These are phyloP conservation scores for Herpotrichia juniperi DNA, from an alignment of 2,329 filamentous ascomycete species.

Conservation along the genomic window DNA sequence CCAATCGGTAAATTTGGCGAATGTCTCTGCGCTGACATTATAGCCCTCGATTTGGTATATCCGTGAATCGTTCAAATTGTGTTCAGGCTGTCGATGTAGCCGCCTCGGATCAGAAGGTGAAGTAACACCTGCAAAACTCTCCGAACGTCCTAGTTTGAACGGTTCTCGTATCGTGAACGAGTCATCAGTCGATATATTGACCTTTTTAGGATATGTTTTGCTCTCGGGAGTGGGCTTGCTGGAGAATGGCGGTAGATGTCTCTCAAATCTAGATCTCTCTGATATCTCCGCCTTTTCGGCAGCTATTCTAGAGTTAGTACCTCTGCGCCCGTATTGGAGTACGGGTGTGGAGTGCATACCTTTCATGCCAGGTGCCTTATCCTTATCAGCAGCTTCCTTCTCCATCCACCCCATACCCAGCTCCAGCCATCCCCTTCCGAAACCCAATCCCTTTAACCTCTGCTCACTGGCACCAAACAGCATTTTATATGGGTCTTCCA, in stretches of 20 bases:
- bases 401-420: conserved; percentile 25
- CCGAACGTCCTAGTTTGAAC: conserved; percentile 18
- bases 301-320: neutral
- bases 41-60: neutral
- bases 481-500: conserved; percentile 49
- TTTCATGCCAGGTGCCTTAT: conserved; percentile 4
- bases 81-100: conserved; percentile 29
- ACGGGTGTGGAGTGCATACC: neutral
- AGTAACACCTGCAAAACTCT: conserved; percentile 22
- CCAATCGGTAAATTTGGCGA: neutral
- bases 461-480: conserved; percentile 50
- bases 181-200: conserved; percentile 12
- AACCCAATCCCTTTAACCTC: conserved; percentile 38
- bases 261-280: neutral
- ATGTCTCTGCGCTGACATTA: neutral
- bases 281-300: neutral
- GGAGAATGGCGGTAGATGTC: neutral
- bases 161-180: neutral
- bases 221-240: conserved; percentile 1
- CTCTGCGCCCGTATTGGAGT: neutral
- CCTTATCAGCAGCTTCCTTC: neutral
- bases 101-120: conserved; percentile 42
- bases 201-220: conserved; percentile 20
- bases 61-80: neutral
- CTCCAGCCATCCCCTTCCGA: conserved; percentile 38